phyloP scores from a whole-genome alignment of 1,139 yeast genomes.

The Blastobotrys malaysiensis region DNA sequence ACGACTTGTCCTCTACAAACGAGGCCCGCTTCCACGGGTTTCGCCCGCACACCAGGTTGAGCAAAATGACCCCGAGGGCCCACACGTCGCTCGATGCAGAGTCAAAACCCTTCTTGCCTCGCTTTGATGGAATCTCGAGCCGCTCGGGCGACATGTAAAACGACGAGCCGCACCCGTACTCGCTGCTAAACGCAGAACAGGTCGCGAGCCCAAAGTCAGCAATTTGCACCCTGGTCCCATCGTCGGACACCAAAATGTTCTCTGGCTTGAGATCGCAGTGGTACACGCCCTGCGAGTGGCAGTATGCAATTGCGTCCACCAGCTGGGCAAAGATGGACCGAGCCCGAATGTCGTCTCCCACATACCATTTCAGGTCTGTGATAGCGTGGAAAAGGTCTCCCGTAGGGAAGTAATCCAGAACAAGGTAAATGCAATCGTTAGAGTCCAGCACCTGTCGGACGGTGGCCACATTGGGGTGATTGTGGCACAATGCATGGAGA shows the following conservation, averaged over 20 bases:
- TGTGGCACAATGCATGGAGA: constrained; percentile 66
- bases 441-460: constrained; percentile 59
- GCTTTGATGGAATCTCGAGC: constrained; percentile 31
- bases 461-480: constrained; percentile 72
- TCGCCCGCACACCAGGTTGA: constrained; percentile 75
- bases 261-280: constrained; percentile 95
- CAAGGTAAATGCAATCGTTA: constrained; percentile 46
- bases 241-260: constrained; percentile 64
- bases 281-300: constrained; percentile 61
- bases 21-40: constrained; percentile 91
- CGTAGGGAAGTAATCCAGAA: constrained; percentile 78
- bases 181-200: constrained; percentile 50
- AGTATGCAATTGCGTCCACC: constrained; percentile 63
- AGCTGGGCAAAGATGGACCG: constrained; percentile 72
- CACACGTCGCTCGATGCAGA: constrained; percentile 79
- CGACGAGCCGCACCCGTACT: constrained; percentile 78
- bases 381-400: constrained; percentile 81
- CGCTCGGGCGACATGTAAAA: constrained; percentile 95
- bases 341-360: constrained; percentile 48
- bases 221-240: constrained; percentile 54
- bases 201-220: constrained; percentile 89
- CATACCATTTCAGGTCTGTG: constrained; percentile 58
- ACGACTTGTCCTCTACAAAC: constrained; percentile 51
- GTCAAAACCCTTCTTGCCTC: constrained; percentile 24
- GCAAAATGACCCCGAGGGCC: constrained; percentile 78